Base-by-base conservation (phyloP, 148 eudicot species). In the Chenopodium suecicum region DNA sequence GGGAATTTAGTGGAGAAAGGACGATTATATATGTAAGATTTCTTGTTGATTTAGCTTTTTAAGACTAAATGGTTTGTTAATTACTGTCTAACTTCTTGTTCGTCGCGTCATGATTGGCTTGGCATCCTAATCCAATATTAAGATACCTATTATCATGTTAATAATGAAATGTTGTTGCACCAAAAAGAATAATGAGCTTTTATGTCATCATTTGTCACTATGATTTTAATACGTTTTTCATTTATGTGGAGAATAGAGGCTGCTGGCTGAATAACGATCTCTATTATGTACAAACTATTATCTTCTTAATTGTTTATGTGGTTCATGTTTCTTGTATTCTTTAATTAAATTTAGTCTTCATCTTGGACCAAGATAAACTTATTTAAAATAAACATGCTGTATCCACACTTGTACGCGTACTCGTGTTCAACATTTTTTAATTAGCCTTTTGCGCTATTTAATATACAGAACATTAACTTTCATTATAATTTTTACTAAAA, bases 211-310 rank as follows among this genome's bases (percentile, higher is more conserved):
- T 47, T 62, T 60, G 77, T 34, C 31, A 8, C 72, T 70, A 22
- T 41, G 20, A 11, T 37, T 58, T 7, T 16, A n/a, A 7, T 73
- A n/a, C 4, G 46, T 63, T 74, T 29, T 11, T 64, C 44, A 41
- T 73, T 47, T 80, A 80, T 74, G 82, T 10, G 78, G 82, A 73
- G 47, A 80, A 64, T 73, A 16, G 77, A 73, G 34, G 44, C 14
- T 60, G 82, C 63, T 68, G 44, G 44, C 47, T 47, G 60, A 20
- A 11, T 25, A 48, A 73, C 60, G 17, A 7, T 48, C 76, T 22
- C 2, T 5, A 67, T 41, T 41, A 41, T 41, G 44, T 41, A 41
- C 44, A 41, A 41, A 41, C 44, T 41, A 41, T 20, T 22, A 10
- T 72, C 46, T 41, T 46, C 46, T 67, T 67, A 37, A 37, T 70